Conservation (phyloP, 2,329 filamentous ascomycete species). For the Taxawa tesnikishii region DNA sequence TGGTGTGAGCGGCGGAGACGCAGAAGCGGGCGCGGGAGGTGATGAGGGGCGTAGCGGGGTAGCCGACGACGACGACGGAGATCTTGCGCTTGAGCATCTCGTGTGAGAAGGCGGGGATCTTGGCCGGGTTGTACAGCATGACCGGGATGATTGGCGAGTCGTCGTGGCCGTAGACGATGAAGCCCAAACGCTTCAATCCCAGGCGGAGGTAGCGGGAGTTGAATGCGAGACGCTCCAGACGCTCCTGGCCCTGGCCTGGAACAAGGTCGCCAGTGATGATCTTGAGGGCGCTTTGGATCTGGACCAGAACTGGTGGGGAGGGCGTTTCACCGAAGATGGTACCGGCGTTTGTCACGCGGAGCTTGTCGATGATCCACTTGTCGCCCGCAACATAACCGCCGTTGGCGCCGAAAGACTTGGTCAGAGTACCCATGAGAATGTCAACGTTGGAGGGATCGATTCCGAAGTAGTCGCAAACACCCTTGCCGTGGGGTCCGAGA, state of each 20-base stretch:
- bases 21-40: constrained; percentile 93
- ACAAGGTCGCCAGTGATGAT: constrained; percentile 81
- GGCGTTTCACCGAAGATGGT: constrained; percentile 82
- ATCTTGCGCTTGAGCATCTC: constrained; percentile 98
- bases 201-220: constrained; percentile 98
- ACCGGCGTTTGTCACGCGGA: constrained; percentile 73
- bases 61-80: constrained; percentile 91
- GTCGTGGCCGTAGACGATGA: constrained; percentile 94
- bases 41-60: constrained; percentile 90
- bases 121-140: constrained; percentile 93
- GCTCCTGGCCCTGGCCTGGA: constrained; percentile 89
- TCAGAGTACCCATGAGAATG: constrained; percentile 95
- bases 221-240: constrained; percentile 89
- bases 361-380: constrained; percentile 83
- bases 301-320: constrained; percentile 74
- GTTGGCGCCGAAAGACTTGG: constrained; percentile 96
- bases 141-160: constrained; percentile 95
- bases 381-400: constrained; percentile 89
- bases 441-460: constrained; percentile 81
- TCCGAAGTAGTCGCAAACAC: constrained; percentile 95
- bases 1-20: constrained; percentile 90
- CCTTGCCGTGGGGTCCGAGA: constrained; percentile 74
- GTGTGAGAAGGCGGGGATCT: constrained; percentile 96
- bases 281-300: constrained; percentile 76
- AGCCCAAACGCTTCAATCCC: constrained; percentile 89